Percentiles rank a stretch among this genome's conserved stretches.
Conservation (phyloP, 345 rosid genomes). For the Carallia brachiata region DNA sequence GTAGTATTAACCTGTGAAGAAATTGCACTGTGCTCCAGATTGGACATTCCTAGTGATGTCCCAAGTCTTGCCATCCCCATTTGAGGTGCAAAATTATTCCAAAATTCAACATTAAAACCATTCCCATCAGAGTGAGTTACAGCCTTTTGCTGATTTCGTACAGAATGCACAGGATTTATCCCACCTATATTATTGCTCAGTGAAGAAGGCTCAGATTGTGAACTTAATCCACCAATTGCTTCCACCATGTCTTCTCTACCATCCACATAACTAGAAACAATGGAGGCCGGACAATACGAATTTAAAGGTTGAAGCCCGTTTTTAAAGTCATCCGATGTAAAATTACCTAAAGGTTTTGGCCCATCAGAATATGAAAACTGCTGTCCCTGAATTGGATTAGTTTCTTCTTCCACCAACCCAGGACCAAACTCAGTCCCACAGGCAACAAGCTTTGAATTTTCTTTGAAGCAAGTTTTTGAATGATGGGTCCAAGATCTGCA, state of each 20-base stretch:
- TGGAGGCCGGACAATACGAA: slow-evolving; percentile 35
- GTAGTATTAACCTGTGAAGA: slow-evolving; percentile 24
- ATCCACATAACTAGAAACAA: slow-evolving; percentile 28
- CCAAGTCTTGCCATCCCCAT: slow-evolving; percentile 26
- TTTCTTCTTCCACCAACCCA: slow-evolving; percentile 82
- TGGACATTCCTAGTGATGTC: slow-evolving; percentile 21
- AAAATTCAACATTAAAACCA: slow-evolving; percentile 27
- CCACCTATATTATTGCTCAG: slow-evolving; percentile 24
- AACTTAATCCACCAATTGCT: slow-evolving; percentile 31
- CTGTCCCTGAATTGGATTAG: slow-evolving; percentile 29
- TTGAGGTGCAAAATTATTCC: slow-evolving; percentile 24
- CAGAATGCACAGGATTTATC: slow-evolving; percentile 21
- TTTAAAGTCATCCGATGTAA: slow-evolving; percentile 35
- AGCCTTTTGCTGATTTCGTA: slow-evolving; percentile 29
- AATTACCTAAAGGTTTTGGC: slow-evolving; percentile 32
- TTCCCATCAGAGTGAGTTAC: slow-evolving; percentile 22
- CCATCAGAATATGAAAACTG: slow-evolving; percentile 29
- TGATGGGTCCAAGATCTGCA: slow-evolving; percentile 77
- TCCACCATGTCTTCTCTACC: slow-evolving; percentile 37
- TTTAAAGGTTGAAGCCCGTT: slow-evolving; percentile 43
- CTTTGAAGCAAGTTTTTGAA: slow-evolving; percentile 70
- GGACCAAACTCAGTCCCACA: slow-evolving; percentile 54
- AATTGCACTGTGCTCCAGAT: slow-evolving; percentile 15
- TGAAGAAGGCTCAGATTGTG: slow-evolving; percentile 35
- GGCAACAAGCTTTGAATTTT: slow-evolving; percentile 66